Conservation (phyloP, 2,329 filamentous ascomycete genomes). For the Zymoseptoria brevis region DNA sequence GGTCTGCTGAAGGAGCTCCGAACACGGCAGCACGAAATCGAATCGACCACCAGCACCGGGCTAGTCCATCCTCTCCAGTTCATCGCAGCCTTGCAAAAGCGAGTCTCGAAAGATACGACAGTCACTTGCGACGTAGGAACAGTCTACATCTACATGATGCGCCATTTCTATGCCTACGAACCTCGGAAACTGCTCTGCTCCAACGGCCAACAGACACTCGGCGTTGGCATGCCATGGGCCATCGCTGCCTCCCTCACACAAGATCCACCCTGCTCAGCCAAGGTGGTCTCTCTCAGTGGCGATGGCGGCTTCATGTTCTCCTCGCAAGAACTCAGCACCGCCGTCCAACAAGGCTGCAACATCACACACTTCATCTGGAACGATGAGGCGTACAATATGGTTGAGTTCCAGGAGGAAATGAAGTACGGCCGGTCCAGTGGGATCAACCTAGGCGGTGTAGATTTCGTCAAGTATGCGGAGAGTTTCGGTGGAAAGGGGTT, state of each 20-base stretch:
- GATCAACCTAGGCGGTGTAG: conserved; percentile 40
- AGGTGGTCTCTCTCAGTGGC: conserved; percentile 40
- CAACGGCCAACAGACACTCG: conserved; percentile 44
- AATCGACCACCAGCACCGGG: conserved; percentile 18
- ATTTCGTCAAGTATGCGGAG: conserved; percentile 43
- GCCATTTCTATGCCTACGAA: conserved; percentile 39
- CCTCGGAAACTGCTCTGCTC: conserved; percentile 41
- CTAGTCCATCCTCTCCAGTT: conserved; percentile 42
- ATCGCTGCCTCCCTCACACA: conserved; percentile 41
- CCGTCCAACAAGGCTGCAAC: conserved; percentile 41
- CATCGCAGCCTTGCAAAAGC: conserved; percentile 36
- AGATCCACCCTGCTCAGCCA: conserved; percentile 35
- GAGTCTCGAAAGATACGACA: conserved; percentile 35
- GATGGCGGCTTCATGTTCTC: conserved; percentile 47
- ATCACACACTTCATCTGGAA: conserved; percentile 48
- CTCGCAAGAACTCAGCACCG: conserved; percentile 40
- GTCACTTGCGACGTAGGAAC: conserved; percentile 42
- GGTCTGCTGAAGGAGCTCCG: conserved; percentile 32
- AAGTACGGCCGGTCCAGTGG: conserved; percentile 42
- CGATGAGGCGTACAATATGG: conserved; percentile 45
- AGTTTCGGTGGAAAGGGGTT: conserved; percentile 42
- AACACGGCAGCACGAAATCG: conserved; percentile 26
- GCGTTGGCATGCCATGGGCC: conserved; percentile 43
- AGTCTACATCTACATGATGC: conserved; percentile 44
- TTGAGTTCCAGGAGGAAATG: conserved; percentile 45